Evolutionary conservation across 2,329 filamentous ascomycete species (phyloP).

Genomic region (Penicillium sp.): DNA sequence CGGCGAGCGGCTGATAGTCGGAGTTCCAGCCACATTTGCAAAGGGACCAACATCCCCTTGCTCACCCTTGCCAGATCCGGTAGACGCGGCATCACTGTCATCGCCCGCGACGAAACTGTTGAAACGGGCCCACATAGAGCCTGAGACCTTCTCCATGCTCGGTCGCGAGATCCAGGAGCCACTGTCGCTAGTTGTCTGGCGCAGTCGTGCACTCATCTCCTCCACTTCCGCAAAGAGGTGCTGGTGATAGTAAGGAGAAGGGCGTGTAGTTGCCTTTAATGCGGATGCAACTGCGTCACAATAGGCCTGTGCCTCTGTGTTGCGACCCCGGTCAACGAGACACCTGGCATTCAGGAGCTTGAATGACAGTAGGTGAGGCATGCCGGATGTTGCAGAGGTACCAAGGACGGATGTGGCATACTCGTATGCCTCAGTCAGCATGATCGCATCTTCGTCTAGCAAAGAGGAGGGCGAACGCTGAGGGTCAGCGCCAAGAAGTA

Average conservation of each 20-base stretch:
- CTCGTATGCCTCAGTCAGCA: constrained; percentile 95
- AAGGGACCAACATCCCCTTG: constrained; percentile 72
- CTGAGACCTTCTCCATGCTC: constrained; percentile 93
- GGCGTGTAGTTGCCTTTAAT: constrained; percentile 76
- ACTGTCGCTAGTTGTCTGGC: constrained; percentile 79
- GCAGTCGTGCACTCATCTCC: constrained; percentile 79
- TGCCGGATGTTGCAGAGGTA: constrained; percentile 56
- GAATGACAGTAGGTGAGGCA: constrained; percentile 85
- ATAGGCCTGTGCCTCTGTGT: constrained; percentile 83
- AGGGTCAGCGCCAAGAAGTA: constrained; percentile 84
- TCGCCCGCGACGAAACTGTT: constrained; percentile 96
- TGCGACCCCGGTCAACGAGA: constrained; percentile 80
- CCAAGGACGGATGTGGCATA: constrained; percentile 76
- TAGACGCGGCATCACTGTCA: constrained; percentile 68
- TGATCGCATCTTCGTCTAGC: constrained; percentile 79
- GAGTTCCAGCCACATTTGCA: constrained; percentile 73
- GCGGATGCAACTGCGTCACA: constrained; percentile 79
- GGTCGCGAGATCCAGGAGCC: constrained; percentile 91
- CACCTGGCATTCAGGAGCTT: constrained; percentile 85
- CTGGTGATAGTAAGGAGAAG: constrained; percentile 83
- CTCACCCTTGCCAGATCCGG: constrained; percentile 59
- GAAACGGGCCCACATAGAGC: constrained; percentile 86
- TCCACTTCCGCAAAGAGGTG: constrained; percentile 75
- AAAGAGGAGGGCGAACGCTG: constrained; percentile 68
- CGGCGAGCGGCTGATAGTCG: constrained; percentile 71